Evolutionary conservation across 1,139 yeast genomes (phyloP).

Genomic region (Diutina scorzettiae): DNA sequence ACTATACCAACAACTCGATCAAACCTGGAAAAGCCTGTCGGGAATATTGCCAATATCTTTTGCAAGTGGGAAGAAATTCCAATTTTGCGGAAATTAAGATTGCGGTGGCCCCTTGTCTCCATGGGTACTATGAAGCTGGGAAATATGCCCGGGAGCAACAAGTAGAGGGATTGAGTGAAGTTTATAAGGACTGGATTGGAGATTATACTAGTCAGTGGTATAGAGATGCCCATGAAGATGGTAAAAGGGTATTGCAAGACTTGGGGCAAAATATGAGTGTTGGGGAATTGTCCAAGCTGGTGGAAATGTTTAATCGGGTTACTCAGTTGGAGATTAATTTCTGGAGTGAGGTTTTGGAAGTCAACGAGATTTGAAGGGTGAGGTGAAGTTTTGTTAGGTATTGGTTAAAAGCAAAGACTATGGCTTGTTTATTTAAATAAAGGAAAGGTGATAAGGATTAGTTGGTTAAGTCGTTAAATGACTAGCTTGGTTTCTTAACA

Average conservation of each 20-base stretch:
- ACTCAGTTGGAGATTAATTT: slow-evolving; percentile 48
- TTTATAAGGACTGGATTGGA: slow-evolving; percentile 39
- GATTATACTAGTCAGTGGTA: slow-evolving; percentile 53
- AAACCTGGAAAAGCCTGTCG: slow-evolving; percentile 44
- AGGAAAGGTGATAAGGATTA: too few species aligned
- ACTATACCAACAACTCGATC: slow-evolving; percentile 33
- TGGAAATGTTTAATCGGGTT: slow-evolving; percentile 47
- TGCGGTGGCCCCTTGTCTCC: slow-evolving; percentile 66
- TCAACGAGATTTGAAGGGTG: too few species aligned
- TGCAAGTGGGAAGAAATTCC: slow-evolving; percentile 36
- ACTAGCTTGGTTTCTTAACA: too few species aligned
- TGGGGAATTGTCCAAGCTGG: slow-evolving; percentile 32
- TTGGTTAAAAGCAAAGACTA: too few species aligned
- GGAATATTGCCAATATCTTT: slow-evolving; percentile 49
- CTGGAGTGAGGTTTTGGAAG: slow-evolving; percentile 47
- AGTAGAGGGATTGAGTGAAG: slow-evolving; percentile 28
- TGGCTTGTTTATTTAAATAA: too few species aligned
- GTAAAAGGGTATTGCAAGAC: slow-evolving; percentile 25
- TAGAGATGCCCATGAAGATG: slow-evolving; percentile 36
- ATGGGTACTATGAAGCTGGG: slow-evolving; percentile 39
- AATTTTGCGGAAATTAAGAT: slow-evolving; percentile 57
- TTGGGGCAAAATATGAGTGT: slow-evolving; percentile 14
- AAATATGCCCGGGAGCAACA: background rate
- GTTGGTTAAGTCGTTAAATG: too few species aligned
- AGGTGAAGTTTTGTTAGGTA: too few species aligned